A percentile compares a stretch with the other conserved stretches of the same genome.
phyloP scores from a whole-genome alignment of 2,329 filamentous ascomycete species.

The Hirsutella minnesotensis region DNA sequence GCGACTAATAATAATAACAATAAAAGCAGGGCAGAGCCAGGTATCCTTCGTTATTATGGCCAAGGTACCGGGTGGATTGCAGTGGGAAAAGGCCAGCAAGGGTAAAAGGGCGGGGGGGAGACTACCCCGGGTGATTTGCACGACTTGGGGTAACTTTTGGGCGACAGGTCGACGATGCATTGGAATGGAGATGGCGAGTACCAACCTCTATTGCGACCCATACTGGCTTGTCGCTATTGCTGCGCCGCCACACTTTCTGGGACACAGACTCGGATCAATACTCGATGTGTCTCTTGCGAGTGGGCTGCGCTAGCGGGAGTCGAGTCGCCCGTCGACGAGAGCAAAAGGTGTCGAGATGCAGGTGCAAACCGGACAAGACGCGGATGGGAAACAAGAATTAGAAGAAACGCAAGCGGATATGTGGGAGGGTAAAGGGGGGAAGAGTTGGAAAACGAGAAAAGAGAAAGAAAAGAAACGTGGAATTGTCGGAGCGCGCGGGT shows the following conservation, averaged over 20 bases:
- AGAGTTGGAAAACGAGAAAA: too few relatives aligned
- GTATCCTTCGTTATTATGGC: neutral
- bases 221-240: slow-evolving; percentile 17
- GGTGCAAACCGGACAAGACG: neutral
- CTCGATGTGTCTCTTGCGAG: neutral
- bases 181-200: slow-evolving; percentile 15
- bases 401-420: too few relatives aligned
- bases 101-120: neutral
- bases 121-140: neutral
- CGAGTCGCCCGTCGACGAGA: neutral
- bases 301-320: neutral
- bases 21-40: neutral
- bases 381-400: neutral
- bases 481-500: too few relatives aligned
- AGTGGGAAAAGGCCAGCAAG: neutral
- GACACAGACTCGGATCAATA: neutral
- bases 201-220: slow-evolving; percentile 45
- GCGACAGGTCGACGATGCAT: neutral
- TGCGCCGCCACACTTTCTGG: neutral
- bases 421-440: too few relatives aligned
- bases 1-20: slow-evolving; percentile 1
- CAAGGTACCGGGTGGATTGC: neutral
- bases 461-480: too few relatives aligned
- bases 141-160: neutral
- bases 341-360: neutral